Conservation (phyloP, 371 early-diverging fungal species). For the Saksenaea oblongispora region DNA sequence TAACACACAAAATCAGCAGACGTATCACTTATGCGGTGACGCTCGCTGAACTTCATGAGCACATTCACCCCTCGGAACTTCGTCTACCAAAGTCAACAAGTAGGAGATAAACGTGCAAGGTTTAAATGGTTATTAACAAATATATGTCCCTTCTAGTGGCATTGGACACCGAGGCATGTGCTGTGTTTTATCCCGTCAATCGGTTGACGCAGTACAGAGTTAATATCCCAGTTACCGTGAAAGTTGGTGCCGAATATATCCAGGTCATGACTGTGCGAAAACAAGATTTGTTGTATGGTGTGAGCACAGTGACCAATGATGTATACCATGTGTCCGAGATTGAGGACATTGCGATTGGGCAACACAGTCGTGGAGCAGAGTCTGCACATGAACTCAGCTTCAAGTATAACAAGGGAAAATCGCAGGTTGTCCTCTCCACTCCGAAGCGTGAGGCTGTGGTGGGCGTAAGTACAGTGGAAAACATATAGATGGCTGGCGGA, state of each 20-base stretch:
- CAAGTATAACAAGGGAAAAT: conserved; percentile 66
- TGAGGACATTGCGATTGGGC: conserved; percentile 63
- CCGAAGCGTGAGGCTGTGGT: conserved; percentile 81
- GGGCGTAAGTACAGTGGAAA: conserved; percentile 29
- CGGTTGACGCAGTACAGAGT: conserved; percentile 56
- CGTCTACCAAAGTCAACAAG: conserved; percentile 73
- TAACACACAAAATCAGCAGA: conserved; percentile 58
- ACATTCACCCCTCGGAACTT: conserved; percentile 65
- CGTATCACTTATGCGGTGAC: conserved; percentile 63
- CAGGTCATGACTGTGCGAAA: conserved; percentile 68
- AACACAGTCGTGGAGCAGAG: conserved; percentile 35
- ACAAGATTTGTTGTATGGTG: conserved; percentile 64
- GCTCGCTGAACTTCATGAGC: conserved; percentile 66
- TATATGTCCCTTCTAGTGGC: conserved; percentile 36
- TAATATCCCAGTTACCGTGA: conserved; percentile 70
- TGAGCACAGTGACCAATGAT: conserved; percentile 75
- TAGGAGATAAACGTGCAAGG: conserved; percentile 21
- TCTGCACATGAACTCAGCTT: conserved; percentile 75
- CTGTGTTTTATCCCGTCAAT: conserved; percentile 60
- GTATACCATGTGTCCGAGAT: conserved; percentile 85
- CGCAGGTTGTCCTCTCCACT: conserved; percentile 71
- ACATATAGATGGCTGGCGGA: not conserved
- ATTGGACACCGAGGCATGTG: conserved; percentile 61
- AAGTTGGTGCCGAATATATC: conserved; percentile 76
- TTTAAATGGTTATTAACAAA: not conserved